phyloP scores from a whole-genome alignment of 2,329 filamentous ascomycete species.

The Colletotrichum chrysophilum region DNA sequence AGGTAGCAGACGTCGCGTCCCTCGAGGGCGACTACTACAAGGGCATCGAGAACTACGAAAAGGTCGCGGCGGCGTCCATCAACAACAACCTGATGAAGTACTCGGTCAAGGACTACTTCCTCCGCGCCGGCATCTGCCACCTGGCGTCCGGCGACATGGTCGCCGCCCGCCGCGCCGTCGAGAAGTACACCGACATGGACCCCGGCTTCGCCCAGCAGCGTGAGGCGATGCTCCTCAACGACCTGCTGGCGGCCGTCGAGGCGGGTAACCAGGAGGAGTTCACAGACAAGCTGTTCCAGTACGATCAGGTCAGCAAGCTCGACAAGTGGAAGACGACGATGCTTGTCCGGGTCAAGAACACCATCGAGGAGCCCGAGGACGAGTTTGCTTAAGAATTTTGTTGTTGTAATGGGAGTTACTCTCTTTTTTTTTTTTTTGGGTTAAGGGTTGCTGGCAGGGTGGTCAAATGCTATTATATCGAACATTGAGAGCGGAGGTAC shows the following conservation, averaged over 20 bases:
- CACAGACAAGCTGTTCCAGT: conserved; percentile 85
- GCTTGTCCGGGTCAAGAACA: conserved; percentile 81
- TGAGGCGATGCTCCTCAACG: conserved; percentile 81
- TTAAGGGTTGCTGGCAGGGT: not conserved
- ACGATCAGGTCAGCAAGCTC: conserved; percentile 89
- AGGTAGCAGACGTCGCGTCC: conserved; percentile 87
- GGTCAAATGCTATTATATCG: not conserved
- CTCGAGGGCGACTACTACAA: conserved; percentile 85
- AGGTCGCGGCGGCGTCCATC: conserved; percentile 78
- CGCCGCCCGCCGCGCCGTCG: conserved; percentile 77
- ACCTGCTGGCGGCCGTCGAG: conserved; percentile 78
- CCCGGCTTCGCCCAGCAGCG: conserved; percentile 77
- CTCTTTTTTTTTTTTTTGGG: not conserved
- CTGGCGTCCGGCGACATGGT: conserved; percentile 77
- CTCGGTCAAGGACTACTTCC: conserved; percentile 93
- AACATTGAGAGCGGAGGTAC: not conserved
- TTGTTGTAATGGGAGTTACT: not conserved
- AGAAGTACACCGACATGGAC: conserved; percentile 82
- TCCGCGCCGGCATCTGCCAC: conserved; percentile 93
- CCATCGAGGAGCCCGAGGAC: conserved; percentile 67
- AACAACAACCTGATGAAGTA: conserved; percentile 93
- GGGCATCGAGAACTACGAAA: conserved; percentile 82
- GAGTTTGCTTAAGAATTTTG: conserved; percentile 41
- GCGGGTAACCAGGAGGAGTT: conserved; percentile 82
- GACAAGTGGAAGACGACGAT: conserved; percentile 97